Evolutionary conservation across 2,329 filamentous ascomycete species (phyloP), one percentile per base, ranked within the genome.

Genomic region (Podosphaera aphanis): DNA sequence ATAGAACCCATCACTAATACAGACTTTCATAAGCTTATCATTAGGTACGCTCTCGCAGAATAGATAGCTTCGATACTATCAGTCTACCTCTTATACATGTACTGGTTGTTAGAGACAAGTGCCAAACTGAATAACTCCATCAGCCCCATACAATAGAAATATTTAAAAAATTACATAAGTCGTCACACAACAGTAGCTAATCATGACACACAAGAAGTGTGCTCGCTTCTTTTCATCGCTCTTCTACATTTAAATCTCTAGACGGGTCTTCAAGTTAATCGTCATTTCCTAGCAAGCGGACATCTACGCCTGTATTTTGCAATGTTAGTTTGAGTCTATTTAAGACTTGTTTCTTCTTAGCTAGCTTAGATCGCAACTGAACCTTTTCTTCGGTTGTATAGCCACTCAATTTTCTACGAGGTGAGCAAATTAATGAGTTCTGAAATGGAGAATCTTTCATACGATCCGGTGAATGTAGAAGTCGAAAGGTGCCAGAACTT

Each of bases 401-500:
- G 16, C 72, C 72, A 49, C 67, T 74, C 47, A 78, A 53, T 64
- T 76, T 78, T 63, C 72, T 77, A 38, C 73, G 69, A 21, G 71
- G 52, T n/a, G 56, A 52, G 3, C 53, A 57, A 21, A 45, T 52
- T 2, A 60, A 48, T 6, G 57, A 60, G 29, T 49, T 53, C 20
- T 53, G 52, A 21, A 59, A 47, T 35, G 53, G 51, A 11, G 51
- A 50, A 20, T 52, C 46, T 5, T 48, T 49, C 27, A 51, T 49
- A 39, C 51, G 55, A 27, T 61, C 58, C 8, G 57, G 54, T 11
- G 56, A 56, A 39, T 53, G 57, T 38, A 55, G 55, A 5, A 55
- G 45, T 3, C 51, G 52, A 44, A 52, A 56, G 5, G 54, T 54
- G 44, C 50, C 53, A 2, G 49, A 47, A 29, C 49, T 56, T 15